Evolutionary conservation across 768 basidiomycete species (phyloP).

Genomic region (Mrakia blollopis): DNA sequence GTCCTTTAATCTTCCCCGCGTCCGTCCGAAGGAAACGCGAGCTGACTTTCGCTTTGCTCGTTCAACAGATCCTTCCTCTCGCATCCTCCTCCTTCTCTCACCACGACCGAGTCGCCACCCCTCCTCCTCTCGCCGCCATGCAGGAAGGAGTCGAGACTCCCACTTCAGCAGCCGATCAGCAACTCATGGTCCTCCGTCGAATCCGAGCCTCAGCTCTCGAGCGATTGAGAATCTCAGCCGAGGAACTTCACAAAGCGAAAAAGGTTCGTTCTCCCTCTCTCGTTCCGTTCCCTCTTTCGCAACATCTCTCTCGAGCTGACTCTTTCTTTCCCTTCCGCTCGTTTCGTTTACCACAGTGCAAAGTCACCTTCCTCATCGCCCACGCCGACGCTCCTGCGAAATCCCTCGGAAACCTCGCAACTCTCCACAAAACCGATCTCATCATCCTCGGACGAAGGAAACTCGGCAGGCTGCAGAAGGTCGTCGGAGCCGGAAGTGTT

Average conservation of each 20-base stretch:
- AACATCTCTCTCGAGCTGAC: not conserved
- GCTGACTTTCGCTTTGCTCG: not conserved
- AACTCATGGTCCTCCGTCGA: conserved; percentile 6
- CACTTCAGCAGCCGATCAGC: not conserved
- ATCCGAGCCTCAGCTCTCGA: conserved; percentile 20
- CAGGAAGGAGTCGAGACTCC: not conserved
- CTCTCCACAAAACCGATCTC: conserved; percentile 8
- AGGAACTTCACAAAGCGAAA: conserved; percentile 13
- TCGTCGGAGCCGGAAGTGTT: conserved; percentile 28
- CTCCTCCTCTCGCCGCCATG: not conserved
- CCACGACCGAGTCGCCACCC: not conserved
- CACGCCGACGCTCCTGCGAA: conserved; percentile 26
- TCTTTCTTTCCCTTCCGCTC: not conserved
- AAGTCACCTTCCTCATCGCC: conserved; percentile 15
- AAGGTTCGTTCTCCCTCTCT: not conserved
- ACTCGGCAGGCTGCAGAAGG: conserved; percentile 23
- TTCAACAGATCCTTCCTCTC: conserved; percentile 2
- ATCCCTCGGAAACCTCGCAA: conserved; percentile 22
- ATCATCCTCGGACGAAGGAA: conserved; percentile 30
- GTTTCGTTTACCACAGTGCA: not conserved
- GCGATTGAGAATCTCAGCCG: not conserved
- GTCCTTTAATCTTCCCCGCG: not conserved
- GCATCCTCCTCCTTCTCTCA: not conserved
- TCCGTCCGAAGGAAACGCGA: not conserved
- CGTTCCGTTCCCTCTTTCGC: not conserved